A percentile compares a stretch with the other conserved stretches of the same genome.
phyloP scores from a whole-genome alignment of 2,329 filamentous ascomycete genomes.

The Colletotrichum caudatum region DNA sequence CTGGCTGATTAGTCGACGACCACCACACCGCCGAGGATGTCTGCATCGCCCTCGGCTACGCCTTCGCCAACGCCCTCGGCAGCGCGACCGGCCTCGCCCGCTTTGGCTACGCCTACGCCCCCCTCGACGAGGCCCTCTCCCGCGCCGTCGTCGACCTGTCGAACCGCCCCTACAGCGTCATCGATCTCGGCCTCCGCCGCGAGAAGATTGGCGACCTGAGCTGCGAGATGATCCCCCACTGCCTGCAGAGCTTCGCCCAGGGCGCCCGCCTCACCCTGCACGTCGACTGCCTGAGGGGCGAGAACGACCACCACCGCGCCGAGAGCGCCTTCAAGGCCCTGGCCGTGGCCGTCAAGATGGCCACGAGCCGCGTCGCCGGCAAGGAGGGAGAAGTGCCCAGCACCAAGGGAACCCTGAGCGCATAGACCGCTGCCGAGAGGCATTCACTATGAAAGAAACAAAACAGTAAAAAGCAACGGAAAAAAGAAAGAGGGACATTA shows the following conservation, averaged over 20 bases:
- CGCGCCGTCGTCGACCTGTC: conserved; percentile 95
- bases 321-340: conserved; percentile 98
- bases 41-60: conserved; percentile 88
- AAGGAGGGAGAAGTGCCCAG: conserved; percentile 94
- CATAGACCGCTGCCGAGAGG: conserved; percentile 44
- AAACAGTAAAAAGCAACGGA: conserved; percentile 16
- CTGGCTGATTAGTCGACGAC: conserved; percentile 79
- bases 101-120: conserved; percentile 92
- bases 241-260: conserved; percentile 92
- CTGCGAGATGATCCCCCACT: conserved; percentile 98
- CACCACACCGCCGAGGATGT: conserved; percentile 98
- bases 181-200: conserved; percentile 85
- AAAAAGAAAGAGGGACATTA: conserved; percentile 4
- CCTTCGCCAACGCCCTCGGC: conserved; percentile 85
- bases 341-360: conserved; percentile 84
- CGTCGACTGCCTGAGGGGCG: conserved; percentile 89
- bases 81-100: conserved; percentile 84
- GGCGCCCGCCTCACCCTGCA: conserved; percentile 92
- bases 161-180: conserved; percentile 87
- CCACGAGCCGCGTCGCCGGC: conserved; percentile 79
- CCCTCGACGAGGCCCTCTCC: conserved; percentile 94
- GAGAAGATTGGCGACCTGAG: conserved; percentile 95
- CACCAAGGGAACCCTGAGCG: conserved; percentile 90
- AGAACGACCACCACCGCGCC: conserved; percentile 95
- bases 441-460: neutral